Base-by-base conservation (phyloP, 352 stramenopile species). In the Pythium rishiriense region DNA sequence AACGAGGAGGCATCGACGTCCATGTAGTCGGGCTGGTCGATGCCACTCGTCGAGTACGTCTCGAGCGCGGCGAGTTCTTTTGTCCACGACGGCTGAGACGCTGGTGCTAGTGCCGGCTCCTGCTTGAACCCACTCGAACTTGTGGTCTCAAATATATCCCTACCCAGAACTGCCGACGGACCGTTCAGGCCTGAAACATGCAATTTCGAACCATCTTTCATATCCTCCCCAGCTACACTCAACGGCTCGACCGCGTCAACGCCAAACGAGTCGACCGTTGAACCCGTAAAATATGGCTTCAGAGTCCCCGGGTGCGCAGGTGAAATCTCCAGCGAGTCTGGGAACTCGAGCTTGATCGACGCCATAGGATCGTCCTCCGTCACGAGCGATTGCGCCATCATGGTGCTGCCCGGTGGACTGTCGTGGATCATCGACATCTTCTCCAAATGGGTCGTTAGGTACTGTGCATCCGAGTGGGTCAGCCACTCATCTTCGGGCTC, bases 361-460 rank as follows among this genome's bases (percentile, higher is more conserved):
- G 25, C 21, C 35, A 62, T 37, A 8, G 47, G 37, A 28, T 57
- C 55, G 29, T 48, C 31, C 21, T 46, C 55, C 7, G 25, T 6
- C 4, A 15, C 31, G 39, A 47, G 28, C 10, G 19, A 28, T 12
- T 48, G 53, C 3, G 22, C 39, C n/a, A 15, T 10, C 1, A 53
- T 45, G n/a, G n/a, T n/a, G 28, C 50, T 55, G 21, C 46, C 53
- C 0, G 31, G 62, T 4, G 53, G 52, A 33, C 53, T 68, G 45
- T 58, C 33, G 24, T 80, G 75, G 0, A 68, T 52, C 76, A 90
- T 78, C 14, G 79, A 77, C 77, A 90, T 88, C 64, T 82, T 85
- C 64, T 90, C 74, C 70, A 90, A 69, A 63, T 88, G 75, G 11
- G 64, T 76, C 5, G 81, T 83, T 33, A 90, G 70, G 51, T 82